phyloP scores from a whole-genome alignment of 768 basidiomycete genomes.

The Saitozyma sp. region DNA sequence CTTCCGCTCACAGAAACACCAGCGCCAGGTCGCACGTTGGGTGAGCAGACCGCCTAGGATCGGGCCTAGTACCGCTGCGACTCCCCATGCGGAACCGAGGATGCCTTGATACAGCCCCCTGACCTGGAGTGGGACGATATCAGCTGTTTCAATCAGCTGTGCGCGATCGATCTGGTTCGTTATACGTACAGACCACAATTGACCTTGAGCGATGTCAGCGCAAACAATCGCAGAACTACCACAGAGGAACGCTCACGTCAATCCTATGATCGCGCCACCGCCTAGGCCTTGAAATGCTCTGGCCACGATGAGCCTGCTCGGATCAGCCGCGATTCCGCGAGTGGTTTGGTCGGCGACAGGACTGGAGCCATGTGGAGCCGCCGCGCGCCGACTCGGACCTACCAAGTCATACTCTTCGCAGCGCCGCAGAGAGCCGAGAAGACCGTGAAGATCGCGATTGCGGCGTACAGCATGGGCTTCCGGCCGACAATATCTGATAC shows the following conservation, averaged over 20 bases:
- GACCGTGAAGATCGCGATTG: conserved; percentile 36
- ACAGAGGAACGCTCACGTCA: conserved; percentile 22
- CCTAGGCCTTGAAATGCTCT: conserved; percentile 46
- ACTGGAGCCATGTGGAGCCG: neutral
- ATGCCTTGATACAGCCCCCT: conserved; percentile 71
- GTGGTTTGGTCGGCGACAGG: neutral
- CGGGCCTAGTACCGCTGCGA: conserved; percentile 70
- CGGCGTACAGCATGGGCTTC: conserved; percentile 41
- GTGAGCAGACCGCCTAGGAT: conserved; percentile 66
- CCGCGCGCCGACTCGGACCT: neutral
- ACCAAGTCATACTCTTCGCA: conserved; percentile 36
- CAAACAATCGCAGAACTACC: conserved; percentile 8
- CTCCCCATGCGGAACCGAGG: conserved; percentile 71
- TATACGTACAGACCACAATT: neutral
- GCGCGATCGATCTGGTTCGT: neutral
- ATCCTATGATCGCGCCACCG: conserved; percentile 42
- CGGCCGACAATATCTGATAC: conserved; percentile 48
- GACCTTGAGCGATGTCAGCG: conserved; percentile 3
- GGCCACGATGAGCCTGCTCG: conserved; percentile 28
- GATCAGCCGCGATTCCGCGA: conserved; percentile 2
- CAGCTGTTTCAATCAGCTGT: conserved; percentile 46
- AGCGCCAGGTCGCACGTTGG: conserved; percentile 27
- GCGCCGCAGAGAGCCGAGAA: conserved; percentile 46
- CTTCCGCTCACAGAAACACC: neutral
- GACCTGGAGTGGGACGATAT: conserved; percentile 76